Base-by-base conservation (phyloP, 1,284 basidiomycete species). In the Bjerkandera adusta region DNA sequence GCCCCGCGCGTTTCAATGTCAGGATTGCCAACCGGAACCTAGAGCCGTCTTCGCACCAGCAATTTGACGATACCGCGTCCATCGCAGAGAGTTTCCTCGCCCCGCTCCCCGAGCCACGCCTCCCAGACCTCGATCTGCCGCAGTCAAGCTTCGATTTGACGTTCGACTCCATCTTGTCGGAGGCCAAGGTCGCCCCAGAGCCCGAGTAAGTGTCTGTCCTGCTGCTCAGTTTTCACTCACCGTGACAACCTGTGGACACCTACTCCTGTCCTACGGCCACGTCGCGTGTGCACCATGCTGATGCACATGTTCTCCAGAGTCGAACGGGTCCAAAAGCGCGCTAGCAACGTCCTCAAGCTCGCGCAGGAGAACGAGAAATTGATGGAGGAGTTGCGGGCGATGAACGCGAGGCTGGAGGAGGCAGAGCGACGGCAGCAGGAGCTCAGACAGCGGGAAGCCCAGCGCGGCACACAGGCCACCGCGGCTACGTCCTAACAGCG, bases 351-450 rank as follows among this genome's bases (percentile, higher is more conserved):
- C 49, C 61, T 86, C 59, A 85, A 83, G 59, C 70, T 89, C 25
- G 73, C 82, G 13, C 73, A 85, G 66, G 86, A 89, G 70, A 85
- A 89, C 65, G 83, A 86, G 61, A 85, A 83, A 63, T 69, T 89
- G 53, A 81, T 83, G 64, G 81, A 75, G 38, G 80, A 88, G 65
- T 71, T 89, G 58, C 78, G 73, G 59, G 84, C 81, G 43, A 84
- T 89, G 83, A 76, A 76, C 18, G 84, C 82, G 54, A 71, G 86
- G 55, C 68, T 89, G 52, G 83, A 87, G 64, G 81, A 81, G 27
- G 84, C 83, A 21, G 85, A 89, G 66, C 72, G 77, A 49, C 75
- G 73, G 55, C 76, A 80, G 58, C 69, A 70, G 53, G 79, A 83
- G 63, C 65, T 87, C 43, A 73, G 67, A 56, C 50, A 50, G 45